Evolutionary conservation across 148 eudicot genomes (phyloP).

Genomic region (Linanthus parryae): DNA sequence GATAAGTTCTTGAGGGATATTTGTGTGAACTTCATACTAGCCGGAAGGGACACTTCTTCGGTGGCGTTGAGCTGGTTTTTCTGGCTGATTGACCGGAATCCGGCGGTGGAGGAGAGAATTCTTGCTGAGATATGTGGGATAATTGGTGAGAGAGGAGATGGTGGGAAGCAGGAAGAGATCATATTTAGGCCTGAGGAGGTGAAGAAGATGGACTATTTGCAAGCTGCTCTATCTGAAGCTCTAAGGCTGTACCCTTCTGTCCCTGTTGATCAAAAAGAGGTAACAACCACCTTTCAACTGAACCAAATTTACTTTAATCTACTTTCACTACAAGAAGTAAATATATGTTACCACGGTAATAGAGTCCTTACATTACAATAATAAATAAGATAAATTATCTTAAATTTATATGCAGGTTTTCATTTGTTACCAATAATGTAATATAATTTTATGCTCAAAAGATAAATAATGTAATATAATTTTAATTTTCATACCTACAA

Average conservation of each 20-base stretch:
- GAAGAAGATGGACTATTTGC: conserved; percentile 87
- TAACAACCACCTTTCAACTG: conserved; percentile 24
- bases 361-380: too few species aligned
- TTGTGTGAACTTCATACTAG: conserved; percentile 77
- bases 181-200: conserved; percentile 75
- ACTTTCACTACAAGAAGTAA: background rate
- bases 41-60: conserved; percentile 86
- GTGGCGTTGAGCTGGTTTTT: conserved; percentile 88
- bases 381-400: too few species aligned
- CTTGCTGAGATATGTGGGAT: conserved; percentile 50
- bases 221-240: conserved; percentile 90
- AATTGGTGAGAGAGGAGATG: conserved; percentile 26
- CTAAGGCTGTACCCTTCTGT: conserved; percentile 94
- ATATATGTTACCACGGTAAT: too few species aligned
- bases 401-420: too few species aligned
- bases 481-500: too few species aligned
- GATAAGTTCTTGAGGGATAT: conserved; percentile 67
- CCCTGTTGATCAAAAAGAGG: conserved; percentile 97
- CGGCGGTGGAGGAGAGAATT: conserved; percentile 59
- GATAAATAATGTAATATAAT: too few species aligned
- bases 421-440: too few species aligned
- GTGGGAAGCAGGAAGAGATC: conserved; percentile 1
- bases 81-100: conserved; percentile 58
- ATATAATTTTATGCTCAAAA: too few species aligned
- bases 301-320: background rate